These are phyloP conservation scores for Penstemon eatonii DNA, from an alignment of 257 asterid genomes.

Conservation along the genomic window DNA sequence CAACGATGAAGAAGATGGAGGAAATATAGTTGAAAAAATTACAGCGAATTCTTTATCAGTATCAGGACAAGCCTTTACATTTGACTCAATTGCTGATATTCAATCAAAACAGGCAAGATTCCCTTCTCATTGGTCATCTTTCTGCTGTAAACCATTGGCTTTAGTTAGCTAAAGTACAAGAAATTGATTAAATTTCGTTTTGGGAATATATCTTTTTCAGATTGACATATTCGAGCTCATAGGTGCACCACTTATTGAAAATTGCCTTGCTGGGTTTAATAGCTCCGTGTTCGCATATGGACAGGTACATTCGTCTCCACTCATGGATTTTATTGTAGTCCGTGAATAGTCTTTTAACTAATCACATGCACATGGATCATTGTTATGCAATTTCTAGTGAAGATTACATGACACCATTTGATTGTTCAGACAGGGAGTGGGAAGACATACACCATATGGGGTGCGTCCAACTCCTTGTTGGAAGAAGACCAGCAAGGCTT, in stretches of 20 bases:
- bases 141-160: background rate
- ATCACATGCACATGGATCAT: conserved; percentile 1
- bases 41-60: conserved; percentile 72
- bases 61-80: conserved; percentile 76
- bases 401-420: conserved; percentile 24
- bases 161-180: background rate
- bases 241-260: conserved; percentile 94
- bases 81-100: conserved; percentile 81
- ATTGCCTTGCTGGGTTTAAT: conserved; percentile 96
- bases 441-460: conserved; percentile 97
- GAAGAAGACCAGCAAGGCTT: conserved; percentile 86
- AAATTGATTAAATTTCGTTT: conserved; percentile 25
- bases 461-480: conserved; percentile 82
- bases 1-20: conserved; percentile 79
- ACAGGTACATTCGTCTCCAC: conserved; percentile 54
- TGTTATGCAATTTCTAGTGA: conserved; percentile 20
- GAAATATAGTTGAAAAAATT: conserved; percentile 57
- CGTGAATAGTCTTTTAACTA: background rate
- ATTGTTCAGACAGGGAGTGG: conserved; percentile 93
- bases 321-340: background rate
- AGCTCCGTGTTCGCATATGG: conserved; percentile 99
- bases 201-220: conserved; percentile 47
- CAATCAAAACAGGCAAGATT: conserved; percentile 78
- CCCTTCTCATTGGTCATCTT: background rate
- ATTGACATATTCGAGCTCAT: conserved; percentile 83